These are phyloP conservation scores for Suillus spraguei DNA, from an alignment of 768 basidiomycete species.

Conservation along the genomic window DNA sequence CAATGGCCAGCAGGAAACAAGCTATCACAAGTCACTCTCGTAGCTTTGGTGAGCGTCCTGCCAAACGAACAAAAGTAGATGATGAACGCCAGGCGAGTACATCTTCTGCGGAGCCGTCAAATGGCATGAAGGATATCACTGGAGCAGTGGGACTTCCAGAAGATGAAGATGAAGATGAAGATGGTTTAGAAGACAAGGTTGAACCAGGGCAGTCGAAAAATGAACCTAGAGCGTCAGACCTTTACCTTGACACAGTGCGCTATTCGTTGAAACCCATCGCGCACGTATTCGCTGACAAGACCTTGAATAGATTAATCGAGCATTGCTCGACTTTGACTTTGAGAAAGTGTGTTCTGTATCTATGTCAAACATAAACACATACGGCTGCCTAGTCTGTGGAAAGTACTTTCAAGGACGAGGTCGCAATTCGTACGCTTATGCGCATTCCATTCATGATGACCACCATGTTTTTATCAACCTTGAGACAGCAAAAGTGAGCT, in stretches of 20 bases:
- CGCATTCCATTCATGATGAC: slow-evolving; percentile 96
- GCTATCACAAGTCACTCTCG: not conserved
- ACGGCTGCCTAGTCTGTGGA: slow-evolving; percentile 96
- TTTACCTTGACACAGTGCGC: slow-evolving; percentile 93
- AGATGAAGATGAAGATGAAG: slow-evolving; percentile 22
- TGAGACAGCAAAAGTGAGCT: slow-evolving; percentile 81
- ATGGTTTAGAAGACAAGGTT: slow-evolving; percentile 28
- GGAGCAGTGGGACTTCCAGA: slow-evolving; percentile 21
- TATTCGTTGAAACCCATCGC: slow-evolving; percentile 15
- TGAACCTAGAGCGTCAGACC: slow-evolving; percentile 64
- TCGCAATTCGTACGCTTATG: slow-evolving; percentile 90
- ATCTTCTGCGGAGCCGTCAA: slow-evolving; percentile 16
- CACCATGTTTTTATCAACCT: slow-evolving; percentile 99
- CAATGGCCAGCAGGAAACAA: slow-evolving; percentile 9
- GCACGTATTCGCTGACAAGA: slow-evolving; percentile 8
- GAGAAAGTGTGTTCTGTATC: slow-evolving; percentile 99
- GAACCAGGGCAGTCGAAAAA: slow-evolving; percentile 24
- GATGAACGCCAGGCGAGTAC: slow-evolving; percentile 9
- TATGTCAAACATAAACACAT: slow-evolving; percentile 94
- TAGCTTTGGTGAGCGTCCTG: slow-evolving; percentile 27
- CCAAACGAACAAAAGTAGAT: slow-evolving; percentile 32
- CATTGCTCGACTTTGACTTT: slow-evolving; percentile 95
- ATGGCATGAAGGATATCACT: slow-evolving; percentile 9
- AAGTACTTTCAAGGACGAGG: slow-evolving; percentile 99
- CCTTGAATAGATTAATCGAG: slow-evolving; percentile 79